Conservation (phyloP, 2,329 filamentous ascomycete species). For the Periconia macrospinosa region DNA sequence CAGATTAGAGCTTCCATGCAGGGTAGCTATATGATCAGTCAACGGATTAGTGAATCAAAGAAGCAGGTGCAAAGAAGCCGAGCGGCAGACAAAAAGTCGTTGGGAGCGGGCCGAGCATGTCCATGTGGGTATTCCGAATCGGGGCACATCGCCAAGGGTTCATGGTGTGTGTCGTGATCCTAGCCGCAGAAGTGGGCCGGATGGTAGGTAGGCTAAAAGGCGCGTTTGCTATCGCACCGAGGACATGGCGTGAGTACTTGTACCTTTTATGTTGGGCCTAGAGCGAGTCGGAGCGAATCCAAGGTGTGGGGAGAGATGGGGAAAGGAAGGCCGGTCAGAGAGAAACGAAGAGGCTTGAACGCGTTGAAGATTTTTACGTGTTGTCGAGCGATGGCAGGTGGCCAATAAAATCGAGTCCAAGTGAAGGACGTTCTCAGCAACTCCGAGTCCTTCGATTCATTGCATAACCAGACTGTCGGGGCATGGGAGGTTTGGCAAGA, state of each 20-base stretch:
- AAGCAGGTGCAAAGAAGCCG: too few relatives aligned
- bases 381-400: constrained; percentile 3
- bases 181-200: constrained; percentile 9
- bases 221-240: not conserved
- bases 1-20: not conserved
- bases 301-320: constrained; percentile 1
- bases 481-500: constrained; percentile 1
- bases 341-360: not conserved
- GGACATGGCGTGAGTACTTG: not conserved
- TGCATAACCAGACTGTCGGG: constrained; percentile 4
- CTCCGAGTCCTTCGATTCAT: constrained; percentile 4
- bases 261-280: not conserved
- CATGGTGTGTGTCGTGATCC: constrained; percentile 4
- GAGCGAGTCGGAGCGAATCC: not conserved
- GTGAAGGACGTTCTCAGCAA: constrained; percentile 1
- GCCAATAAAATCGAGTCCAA: constrained; percentile 4
- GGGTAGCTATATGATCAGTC: too few relatives aligned
- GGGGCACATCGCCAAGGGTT: constrained; percentile 4
- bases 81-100: not conserved
- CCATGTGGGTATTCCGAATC: constrained; percentile 7
- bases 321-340: not conserved
- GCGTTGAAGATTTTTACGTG: not conserved
- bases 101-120: constrained; percentile 17
- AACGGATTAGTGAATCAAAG: too few relatives aligned
- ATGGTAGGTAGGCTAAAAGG: too few relatives aligned